Evolutionary conservation across 2,329 filamentous ascomycete species (phyloP).

Genomic region (Botryotinia calthae): DNA sequence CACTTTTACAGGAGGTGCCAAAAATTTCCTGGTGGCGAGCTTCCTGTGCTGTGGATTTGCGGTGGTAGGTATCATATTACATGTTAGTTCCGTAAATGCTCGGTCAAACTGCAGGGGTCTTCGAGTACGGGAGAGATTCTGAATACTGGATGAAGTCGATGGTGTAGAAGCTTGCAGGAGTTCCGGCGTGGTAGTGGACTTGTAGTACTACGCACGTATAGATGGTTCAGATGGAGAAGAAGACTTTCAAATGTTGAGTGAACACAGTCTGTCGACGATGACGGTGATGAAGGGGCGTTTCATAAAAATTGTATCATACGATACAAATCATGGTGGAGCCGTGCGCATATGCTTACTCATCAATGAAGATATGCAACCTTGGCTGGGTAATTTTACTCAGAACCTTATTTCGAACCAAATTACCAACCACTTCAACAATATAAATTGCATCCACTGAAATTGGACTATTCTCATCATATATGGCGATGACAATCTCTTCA

Average conservation of each 20-base stretch:
- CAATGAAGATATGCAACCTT: not conserved
- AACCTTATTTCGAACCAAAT: not conserved
- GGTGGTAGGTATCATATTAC: slow-evolving; percentile 9
- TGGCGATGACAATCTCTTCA: not conserved
- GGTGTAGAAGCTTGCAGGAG: not conserved
- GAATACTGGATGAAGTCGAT: not conserved
- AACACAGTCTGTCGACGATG: not conserved
- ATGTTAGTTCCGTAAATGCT: not conserved
- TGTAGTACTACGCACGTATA: not conserved
- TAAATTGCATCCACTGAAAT: not conserved
- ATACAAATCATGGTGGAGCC: not conserved
- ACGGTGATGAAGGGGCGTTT: not conserved
- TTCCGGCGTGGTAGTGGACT: not conserved
- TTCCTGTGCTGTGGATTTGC: slow-evolving; percentile 17
- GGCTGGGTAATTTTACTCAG: not conserved
- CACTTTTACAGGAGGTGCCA: slow-evolving; percentile 48
- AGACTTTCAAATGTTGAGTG: not conserved
- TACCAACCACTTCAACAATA: not conserved
- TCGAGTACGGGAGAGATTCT: not conserved
- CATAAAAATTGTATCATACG: not conserved
- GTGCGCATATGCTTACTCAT: not conserved
- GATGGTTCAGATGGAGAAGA: not conserved
- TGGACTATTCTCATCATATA: not conserved
- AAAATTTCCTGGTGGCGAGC: slow-evolving; percentile 33
- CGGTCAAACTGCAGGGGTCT: slow-evolving; percentile 2